Base-by-base conservation (phyloP, 2,329 filamentous ascomycete species). In the Xylaria sp. region DNA sequence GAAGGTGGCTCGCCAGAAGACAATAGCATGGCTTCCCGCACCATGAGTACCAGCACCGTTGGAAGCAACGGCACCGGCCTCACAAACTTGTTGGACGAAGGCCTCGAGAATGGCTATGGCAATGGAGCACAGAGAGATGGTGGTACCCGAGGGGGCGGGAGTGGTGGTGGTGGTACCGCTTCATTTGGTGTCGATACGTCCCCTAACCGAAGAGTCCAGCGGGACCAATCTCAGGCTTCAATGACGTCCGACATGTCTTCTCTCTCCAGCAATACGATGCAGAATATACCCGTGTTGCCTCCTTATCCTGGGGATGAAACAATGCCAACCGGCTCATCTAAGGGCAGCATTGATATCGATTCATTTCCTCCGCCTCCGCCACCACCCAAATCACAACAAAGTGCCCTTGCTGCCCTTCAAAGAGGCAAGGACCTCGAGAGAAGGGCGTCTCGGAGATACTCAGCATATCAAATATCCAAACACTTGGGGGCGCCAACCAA, bases 391-490 rank as follows among this genome's bases (percentile, higher is more conserved):
- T 92, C 92, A 75, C 90, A 94, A 75, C 92, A 96, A 75, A 97
- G 97, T 83, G 96, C 96, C 5, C 84, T 99, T 62, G 94, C 94
- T 58, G 94, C 94, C 60, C 82, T 99, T 73, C 96, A 98, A 81
- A 90, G 94, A 80, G 94, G 94, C 41, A 95, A 95, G 23, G 94
- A 98, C 74, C 84, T 99, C 59, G 96, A 99, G 81, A 89, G 96
- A 78, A 88, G 96, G 78, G 96, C 96, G 0, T 99, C 96, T 15
- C 88, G 95, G 74, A 87, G 96, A 76, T 99, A 98, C 79, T 98
- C 96, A 1, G 92, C 94, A 63, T 99, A 98, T 79, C 96, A 99
- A 78, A 97, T 99, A 74, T 93, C 94, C 55, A 98, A 98, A 78
- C 94, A 97, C 76, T 85, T 98, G 1, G 95, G 95, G 12, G 88